Evolutionary conservation across 306 rosid species (phyloP), one percentile per base, ranked within the genome.

Genomic region (Acacia confusa): DNA sequence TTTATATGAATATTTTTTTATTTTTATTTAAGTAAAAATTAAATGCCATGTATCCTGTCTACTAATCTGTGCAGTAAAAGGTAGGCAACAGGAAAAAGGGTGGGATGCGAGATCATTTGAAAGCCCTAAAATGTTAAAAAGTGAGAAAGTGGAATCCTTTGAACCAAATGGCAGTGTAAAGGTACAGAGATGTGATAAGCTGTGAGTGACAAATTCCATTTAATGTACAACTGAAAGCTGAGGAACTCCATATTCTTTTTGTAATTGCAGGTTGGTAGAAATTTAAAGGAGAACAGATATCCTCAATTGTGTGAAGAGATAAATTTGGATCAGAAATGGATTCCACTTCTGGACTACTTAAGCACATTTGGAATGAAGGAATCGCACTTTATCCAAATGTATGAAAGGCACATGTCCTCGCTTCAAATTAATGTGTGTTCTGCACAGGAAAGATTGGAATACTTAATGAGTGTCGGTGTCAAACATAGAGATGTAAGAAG

Each of bases 321-420:
- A 75, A 73, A 43, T 63, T 78, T 92, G 89, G 98, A 95, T 70
- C 82, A 69, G 86, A 92, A 85, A 79, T 95, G 97, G 97, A 65
- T 91, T 41, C 99, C 99, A 9, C 99, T 95, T 78, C 91, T 95
- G 81, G 98, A 95, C 86, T 93, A 95, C 82, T 89, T 95, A 19
- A 85, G 90, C 84, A 88, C 97, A 25, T 95, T 89, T 87, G 99
- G 94, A 84, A 90, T 95, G 34, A 93, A 88, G 87, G 98, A 95
- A 75, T 93, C 97, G n/a, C 96, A 95, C 84, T 93, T 95, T 63
- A 55, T 95, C 81, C 98, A 95, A 85, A 95, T 95, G 86, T 95
- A 93, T 27, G 94, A 87, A 86, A 92, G 98, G 83, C 98, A 89
- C 88, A 91, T 87, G 98, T 89, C 97, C 55, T 89, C 97, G 15